Evolutionary conservation across 1,139 yeast species (phyloP), one percentile per base, ranked within the genome.

Genomic region (Candida sanyaensis): DNA sequence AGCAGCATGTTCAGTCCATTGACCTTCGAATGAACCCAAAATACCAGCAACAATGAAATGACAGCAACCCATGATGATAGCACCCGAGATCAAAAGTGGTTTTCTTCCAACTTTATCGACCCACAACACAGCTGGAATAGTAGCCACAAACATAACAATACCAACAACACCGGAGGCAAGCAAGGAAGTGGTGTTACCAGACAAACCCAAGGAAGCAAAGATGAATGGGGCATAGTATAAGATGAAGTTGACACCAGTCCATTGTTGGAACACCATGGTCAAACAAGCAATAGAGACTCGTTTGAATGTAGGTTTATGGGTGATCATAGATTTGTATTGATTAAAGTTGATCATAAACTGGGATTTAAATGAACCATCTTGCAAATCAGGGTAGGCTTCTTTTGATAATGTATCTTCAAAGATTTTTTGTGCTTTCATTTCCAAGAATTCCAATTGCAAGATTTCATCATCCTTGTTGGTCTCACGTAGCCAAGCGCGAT

Each of bases 171-270:
- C 86, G 53, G 84, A 83, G 4, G 60, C 64, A 39, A 59, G 51
- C 33, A 59, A 54, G n/a, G 61, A 58, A 17, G 59, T 58, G 30
- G 61, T 59, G 29, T 48, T 58, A 12, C 54, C 50, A 28, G 46
- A 49, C 42, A 58, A 53, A 17, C 61, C 61, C 37, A 58, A 52
- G 24, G 52, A 53, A 13, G 50, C 44, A 42, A 60, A 61, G 34
- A 61, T 60, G 5, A 59, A 56, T 24, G 64, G 63, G 3, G 90
- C 89, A 59, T 84, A 85, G 63, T 85, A 86, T 58, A 85, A 84
- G 50, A 85, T 84, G 58, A 86, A 86, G 62, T 85, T 86, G 54
- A 84, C 84, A 11, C 91, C 90, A 1, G 87, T 78, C 58, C 85
- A 79, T 65, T 85, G 91, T 60, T 85, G 91, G 55, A 84, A 72